These are phyloP conservation scores for Daphne laureola DNA, from an alignment of 441 rosid species.

Conservation along the genomic window DNA sequence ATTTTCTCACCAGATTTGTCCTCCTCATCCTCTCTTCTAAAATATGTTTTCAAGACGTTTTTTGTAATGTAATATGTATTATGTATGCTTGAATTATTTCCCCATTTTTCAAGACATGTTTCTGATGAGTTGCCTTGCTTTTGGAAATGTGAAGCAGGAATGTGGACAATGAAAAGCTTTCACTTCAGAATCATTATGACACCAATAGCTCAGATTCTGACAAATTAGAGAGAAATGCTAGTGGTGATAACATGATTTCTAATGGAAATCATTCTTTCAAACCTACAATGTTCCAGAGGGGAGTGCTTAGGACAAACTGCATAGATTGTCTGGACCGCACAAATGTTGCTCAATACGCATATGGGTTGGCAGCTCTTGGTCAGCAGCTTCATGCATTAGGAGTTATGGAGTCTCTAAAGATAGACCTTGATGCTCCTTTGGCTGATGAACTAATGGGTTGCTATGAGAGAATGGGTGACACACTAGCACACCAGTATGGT, in stretches of 20 bases:
- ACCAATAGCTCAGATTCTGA: slow-evolving; percentile 39
- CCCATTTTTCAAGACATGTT: too few species aligned
- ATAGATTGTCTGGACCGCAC: slow-evolving; percentile 98
- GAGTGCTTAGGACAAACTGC: slow-evolving; percentile 96
- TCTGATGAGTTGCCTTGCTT: slow-evolving; percentile 12
- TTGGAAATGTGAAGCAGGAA: slow-evolving; percentile 41
- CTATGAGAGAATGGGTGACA: slow-evolving; percentile 98
- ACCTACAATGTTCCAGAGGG: slow-evolving; percentile 60
- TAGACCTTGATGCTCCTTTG: slow-evolving; percentile 77
- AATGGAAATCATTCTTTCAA: slow-evolving; percentile 48
- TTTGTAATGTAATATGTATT: too few species aligned
- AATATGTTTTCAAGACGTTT: slow-evolving; percentile 1
- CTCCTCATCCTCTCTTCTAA: not conserved
- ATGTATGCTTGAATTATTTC: too few species aligned
- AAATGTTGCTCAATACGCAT: slow-evolving; percentile 98
- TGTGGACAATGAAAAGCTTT: slow-evolving; percentile 28
- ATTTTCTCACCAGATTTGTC: not conserved
- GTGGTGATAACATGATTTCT: slow-evolving; percentile 25
- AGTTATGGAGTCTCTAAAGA: slow-evolving; percentile 48
- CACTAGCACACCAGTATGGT: slow-evolving; percentile 96
- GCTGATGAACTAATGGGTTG: slow-evolving; percentile 80
- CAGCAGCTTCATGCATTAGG: slow-evolving; percentile 82
- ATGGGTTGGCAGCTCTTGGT: slow-evolving; percentile 94
- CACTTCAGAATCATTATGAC: slow-evolving; percentile 30
- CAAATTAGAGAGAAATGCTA: slow-evolving; percentile 26